These are phyloP conservation scores for Saksenaea oblongispora DNA, from an alignment of 371 early-diverging fungal species.

Conservation along the genomic window DNA sequence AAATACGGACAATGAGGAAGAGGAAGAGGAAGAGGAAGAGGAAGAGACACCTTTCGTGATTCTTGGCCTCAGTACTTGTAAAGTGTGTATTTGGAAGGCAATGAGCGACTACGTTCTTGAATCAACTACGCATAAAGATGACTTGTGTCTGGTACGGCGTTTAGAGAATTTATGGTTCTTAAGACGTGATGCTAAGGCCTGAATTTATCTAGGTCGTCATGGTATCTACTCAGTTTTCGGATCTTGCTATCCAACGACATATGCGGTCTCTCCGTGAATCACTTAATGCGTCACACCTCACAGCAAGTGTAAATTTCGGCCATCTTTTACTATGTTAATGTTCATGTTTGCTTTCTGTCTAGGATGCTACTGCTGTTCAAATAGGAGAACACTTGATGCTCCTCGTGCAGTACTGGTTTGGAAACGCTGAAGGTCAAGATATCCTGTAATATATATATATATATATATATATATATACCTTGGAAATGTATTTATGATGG, in stretches of 20 bases:
- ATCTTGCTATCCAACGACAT: not conserved
- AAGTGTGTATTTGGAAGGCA: conserved; percentile 1
- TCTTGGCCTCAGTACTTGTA: conserved; percentile 1
- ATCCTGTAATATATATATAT: not conserved
- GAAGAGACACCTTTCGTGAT: not conserved
- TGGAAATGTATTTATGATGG: too few relatives aligned
- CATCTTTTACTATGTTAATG: not conserved
- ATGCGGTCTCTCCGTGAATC: not conserved
- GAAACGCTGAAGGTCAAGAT: not conserved
- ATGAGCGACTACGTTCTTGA: not conserved
- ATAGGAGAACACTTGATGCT: not conserved
- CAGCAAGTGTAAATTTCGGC: not conserved
- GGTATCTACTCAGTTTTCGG: not conserved
- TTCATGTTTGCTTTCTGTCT: not conserved
- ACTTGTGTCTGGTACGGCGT: not conserved
- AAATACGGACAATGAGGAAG: not conserved
- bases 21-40: not conserved
- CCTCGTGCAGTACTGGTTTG: not conserved
- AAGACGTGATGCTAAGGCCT: not conserved
- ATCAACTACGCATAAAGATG: not conserved
- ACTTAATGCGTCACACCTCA: not conserved
- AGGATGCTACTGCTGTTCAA: not conserved
- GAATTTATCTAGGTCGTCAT: not conserved
- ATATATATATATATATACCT: too few relatives aligned
- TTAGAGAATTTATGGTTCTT: not conserved